A percentile compares a stretch with the other conserved stretches of the same genome.
These are phyloP conservation scores for Cyclotella sp. DNA, from an alignment of 108 stramenopile genomes.

Conservation along the genomic window DNA sequence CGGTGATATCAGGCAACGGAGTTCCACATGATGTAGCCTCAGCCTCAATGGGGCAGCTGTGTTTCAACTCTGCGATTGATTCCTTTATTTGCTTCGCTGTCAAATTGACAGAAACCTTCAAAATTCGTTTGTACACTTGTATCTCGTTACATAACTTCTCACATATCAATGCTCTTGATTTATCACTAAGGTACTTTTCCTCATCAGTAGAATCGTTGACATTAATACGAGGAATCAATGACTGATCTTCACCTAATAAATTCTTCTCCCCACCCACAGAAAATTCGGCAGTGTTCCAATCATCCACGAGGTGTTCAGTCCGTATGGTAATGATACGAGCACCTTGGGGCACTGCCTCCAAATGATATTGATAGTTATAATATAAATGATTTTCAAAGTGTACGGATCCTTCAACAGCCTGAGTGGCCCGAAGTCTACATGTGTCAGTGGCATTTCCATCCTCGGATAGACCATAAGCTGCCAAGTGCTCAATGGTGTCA, in stretches of 20 bases:
- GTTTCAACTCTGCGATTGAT: conserved; percentile 27
- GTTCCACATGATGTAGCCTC: conserved; percentile 1
- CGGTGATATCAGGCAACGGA: conserved; percentile 18
- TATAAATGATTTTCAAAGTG: conserved; percentile 15
- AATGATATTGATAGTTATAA: conserved; percentile 43
- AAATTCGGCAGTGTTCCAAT: conserved; percentile 29
- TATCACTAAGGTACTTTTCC: conserved; percentile 19
- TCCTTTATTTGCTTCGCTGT: conserved; percentile 5
- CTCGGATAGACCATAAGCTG: conserved; percentile 1
- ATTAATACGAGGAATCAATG: conserved; percentile 4
- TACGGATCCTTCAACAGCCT: conserved; percentile 9
- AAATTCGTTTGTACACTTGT: conserved; percentile 34
- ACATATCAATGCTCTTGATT: conserved; percentile 24
- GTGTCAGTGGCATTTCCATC: conserved; percentile 8
- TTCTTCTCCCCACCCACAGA: conserved; percentile 11
- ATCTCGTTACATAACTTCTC: conserved; percentile 42
- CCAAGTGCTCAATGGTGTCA: conserved; percentile 5
- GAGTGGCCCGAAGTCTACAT: conserved; percentile 17
- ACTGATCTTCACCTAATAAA: conserved; percentile 10
- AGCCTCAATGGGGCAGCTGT: conserved; percentile 21
- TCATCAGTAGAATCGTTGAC: neutral
- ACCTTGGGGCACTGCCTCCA: conserved; percentile 23
- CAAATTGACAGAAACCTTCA: conserved; percentile 22
- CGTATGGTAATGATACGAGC: conserved; percentile 28
- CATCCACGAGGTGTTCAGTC: conserved; percentile 25